A percentile compares a stretch with the other conserved stretches of the same genome.
These are phyloP conservation scores for Claviceps sorghi DNA, from an alignment of 2,329 filamentous ascomycete species.

Conservation along the genomic window DNA sequence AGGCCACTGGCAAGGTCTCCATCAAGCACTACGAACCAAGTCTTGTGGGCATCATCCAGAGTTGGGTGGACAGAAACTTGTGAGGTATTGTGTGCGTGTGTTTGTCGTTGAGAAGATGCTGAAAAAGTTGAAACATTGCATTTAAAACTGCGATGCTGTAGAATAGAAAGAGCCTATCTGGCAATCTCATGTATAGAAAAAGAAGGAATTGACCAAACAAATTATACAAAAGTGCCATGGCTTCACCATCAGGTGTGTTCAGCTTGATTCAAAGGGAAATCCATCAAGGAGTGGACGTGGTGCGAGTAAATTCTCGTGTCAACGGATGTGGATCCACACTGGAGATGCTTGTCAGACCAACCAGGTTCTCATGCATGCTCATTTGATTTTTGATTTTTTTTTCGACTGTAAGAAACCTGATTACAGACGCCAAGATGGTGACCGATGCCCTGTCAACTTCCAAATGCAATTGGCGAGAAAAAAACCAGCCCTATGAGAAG, in stretches of 20 bases:
- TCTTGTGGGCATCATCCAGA: conserved; percentile 68
- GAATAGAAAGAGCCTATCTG: background rate
- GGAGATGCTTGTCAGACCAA: background rate
- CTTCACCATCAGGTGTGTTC: too few species aligned
- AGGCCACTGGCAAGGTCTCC: conserved; percentile 52
- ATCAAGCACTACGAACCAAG: conserved; percentile 79
- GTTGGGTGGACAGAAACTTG: conserved; percentile 52
- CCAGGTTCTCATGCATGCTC: conserved; percentile 21
- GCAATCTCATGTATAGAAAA: background rate
- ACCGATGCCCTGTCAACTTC: conserved; percentile 48
- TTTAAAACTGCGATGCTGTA: background rate
- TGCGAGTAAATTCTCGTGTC: too few species aligned
- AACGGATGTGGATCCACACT: background rate
- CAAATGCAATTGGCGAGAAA: conserved; percentile 48
- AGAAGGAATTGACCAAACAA: background rate
- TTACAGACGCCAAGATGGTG: conserved; percentile 52
- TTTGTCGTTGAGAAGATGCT: background rate
- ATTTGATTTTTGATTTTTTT: conserved; percentile 24
- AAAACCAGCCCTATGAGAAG: conserved; percentile 33
- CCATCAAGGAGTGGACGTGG: too few species aligned
- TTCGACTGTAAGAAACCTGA: conserved; percentile 48
- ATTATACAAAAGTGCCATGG: too few species aligned
- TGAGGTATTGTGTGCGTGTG: conserved; percentile 17
- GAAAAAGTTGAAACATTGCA: background rate
- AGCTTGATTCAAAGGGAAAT: too few species aligned